Evolutionary conservation across 768 basidiomycete genomes (phyloP), one percentile per base, ranked within the genome.

Genomic region (Kwoniella dendrophila): DNA sequence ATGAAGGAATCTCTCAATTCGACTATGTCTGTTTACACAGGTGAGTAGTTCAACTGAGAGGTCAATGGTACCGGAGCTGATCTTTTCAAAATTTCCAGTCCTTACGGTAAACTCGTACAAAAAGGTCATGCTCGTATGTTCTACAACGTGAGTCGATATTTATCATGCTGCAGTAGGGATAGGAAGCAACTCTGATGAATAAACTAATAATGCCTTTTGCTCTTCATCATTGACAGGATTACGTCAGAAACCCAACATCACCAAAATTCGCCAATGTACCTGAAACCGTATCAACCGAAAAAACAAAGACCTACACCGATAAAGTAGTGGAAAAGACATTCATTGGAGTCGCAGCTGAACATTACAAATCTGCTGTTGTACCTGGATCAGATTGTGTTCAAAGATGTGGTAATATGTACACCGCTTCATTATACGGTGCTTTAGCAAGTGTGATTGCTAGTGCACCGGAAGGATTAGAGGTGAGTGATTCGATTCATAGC

Each of bases 351-450:
- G 87, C 89, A 58, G 91, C 92, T 77, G 79, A 84, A 7, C 83
- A 84, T 20, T 96, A 92, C 81, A 84, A 85, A 61, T 81, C 84
- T 65, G 87, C 88, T 74, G 88, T 92, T 20, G 86, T 86, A 66
- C 90, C 92, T 7, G 84, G 83, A 26, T 93, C 95, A 86, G 86
- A 87, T 58, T 89, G 88, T 82, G 92, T 93, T 27, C 86, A 86
- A 75, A 87, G 93, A 45, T 86, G 95, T 67, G 96, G 96, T 14
- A 98, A 99, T 86, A 95, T 93, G 89, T 97, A 99, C 84, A 95
- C 96, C 12, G 96, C 89, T 14, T 94, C 92, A 16, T 83, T 99
- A 11, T 98, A 94, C 77, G 93, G 92, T 45, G 93, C 92, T 69
- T 86, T 99, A 62, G 90, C 94, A 38, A 92, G 90, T 7, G 83